Evolutionary conservation across 176 grass and related monocot species (phyloP).

Genomic region (Guadua angustifolia): DNA sequence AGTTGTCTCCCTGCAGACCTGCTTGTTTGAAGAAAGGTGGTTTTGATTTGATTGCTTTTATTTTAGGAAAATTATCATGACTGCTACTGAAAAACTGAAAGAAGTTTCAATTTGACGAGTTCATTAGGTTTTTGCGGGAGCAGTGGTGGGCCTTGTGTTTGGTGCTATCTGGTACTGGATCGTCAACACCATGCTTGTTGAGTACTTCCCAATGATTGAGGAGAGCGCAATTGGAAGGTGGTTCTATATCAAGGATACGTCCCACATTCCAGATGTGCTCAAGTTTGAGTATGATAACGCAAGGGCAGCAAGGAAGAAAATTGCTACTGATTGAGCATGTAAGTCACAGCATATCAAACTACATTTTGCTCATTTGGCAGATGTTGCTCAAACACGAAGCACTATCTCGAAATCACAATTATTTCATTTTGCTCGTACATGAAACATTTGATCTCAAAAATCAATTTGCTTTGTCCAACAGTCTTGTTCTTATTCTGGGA

Average conservation of each 20-base stretch:
- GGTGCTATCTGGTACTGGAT: conserved; percentile 96
- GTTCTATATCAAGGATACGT: conserved; percentile 93
- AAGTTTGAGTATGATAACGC: conserved; percentile 99
- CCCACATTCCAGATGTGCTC: conserved; percentile 84
- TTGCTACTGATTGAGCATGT: conserved; percentile 79
- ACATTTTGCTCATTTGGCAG: conserved; percentile 13
- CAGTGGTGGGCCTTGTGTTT: conserved; percentile 69
- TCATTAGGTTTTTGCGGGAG: conserved; percentile 79
- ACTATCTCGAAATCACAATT: background rate
- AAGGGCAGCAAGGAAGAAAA: conserved; percentile 89
- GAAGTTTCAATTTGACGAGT: conserved; percentile 19
- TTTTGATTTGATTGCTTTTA: background rate
- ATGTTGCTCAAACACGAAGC: background rate
- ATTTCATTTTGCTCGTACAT: background rate
- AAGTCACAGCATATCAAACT: conserved; percentile 37
- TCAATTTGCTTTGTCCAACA: no score
- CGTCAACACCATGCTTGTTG: conserved; percentile 68
- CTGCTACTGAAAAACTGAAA: conserved; percentile 25
- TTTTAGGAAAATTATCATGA: conserved; percentile 6
- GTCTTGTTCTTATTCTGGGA: background rate
- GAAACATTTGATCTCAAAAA: conserved; percentile 1
- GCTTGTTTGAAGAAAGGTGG: conserved; percentile 9
- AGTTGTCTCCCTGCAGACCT: background rate
- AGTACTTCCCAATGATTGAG: conserved; percentile 91
- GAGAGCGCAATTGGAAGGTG: conserved; percentile 77